phyloP scores from a whole-genome alignment of 202 grass and related monocot species.

The Miscanthus sacchariflorus region DNA sequence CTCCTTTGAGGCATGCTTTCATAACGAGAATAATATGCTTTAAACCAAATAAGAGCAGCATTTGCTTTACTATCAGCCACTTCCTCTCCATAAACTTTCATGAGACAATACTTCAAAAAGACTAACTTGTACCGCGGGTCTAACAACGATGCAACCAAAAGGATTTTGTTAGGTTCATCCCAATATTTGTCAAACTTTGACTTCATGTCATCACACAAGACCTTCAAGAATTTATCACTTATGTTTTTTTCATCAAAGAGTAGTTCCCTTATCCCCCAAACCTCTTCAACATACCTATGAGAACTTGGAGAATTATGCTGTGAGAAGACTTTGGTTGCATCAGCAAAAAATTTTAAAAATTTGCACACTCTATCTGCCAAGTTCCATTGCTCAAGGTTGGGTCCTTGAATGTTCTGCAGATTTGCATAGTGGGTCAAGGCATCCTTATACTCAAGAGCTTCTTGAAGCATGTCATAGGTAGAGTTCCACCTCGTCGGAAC shows the following conservation, averaged over 20 bases:
- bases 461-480: neutral
- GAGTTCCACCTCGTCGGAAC: too few species aligned
- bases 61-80: neutral
- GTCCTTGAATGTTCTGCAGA: neutral
- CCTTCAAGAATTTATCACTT: too few species aligned
- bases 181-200: neutral
- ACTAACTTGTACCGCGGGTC: neutral
- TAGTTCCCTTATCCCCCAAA: neutral
- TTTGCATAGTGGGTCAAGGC: neutral
- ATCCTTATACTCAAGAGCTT: neutral
- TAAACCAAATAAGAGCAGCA: neutral
- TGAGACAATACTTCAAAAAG: neutral
- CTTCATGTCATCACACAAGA: too few species aligned
- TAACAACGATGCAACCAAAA: neutral
- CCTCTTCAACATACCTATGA: constrained; percentile 7
- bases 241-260: too few species aligned
- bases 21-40: neutral
- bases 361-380: neutral
- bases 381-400: neutral
- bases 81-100: constrained; percentile 8
- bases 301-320: neutral
- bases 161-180: neutral
- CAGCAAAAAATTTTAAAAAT: neutral
- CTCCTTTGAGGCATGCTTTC: neutral
- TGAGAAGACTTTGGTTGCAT: neutral